These are phyloP conservation scores for Puccinia hordei DNA, from an alignment of 1,284 basidiomycete genomes.

Conservation along the genomic window DNA sequence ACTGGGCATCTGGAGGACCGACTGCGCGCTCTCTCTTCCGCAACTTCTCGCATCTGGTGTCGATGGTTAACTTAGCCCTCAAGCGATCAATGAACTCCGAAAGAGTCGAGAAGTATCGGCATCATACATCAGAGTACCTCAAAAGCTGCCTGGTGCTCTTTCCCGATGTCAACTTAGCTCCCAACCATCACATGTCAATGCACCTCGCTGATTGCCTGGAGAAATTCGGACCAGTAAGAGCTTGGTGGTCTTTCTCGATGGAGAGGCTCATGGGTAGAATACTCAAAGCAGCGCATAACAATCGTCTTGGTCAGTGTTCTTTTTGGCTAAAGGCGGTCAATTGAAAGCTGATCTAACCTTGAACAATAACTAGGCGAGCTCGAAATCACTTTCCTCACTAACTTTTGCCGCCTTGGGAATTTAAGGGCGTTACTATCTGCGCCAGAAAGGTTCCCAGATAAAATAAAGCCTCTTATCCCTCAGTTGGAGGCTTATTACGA, in stretches of 20 bases:
- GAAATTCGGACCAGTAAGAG: conserved; percentile 32
- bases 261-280: conserved; percentile 46
- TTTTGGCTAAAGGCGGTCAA: not conserved
- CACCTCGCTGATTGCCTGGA: conserved; percentile 46
- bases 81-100: conserved; percentile 18
- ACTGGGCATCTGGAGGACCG: conserved; percentile 7
- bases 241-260: conserved; percentile 48
- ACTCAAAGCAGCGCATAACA: conserved; percentile 34
- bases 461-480: conserved; percentile 8
- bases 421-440: conserved; percentile 5
- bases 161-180: conserved; percentile 23
- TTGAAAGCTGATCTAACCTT: not conserved
- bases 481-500: conserved; percentile 7
- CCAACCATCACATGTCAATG: conserved; percentile 47
- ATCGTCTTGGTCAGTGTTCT: conserved; percentile 24
- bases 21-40: conserved; percentile 6
- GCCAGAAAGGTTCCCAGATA: conserved; percentile 13
- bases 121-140: conserved; percentile 21
- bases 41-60: conserved; percentile 43
- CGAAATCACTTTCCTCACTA: conserved; percentile 36
- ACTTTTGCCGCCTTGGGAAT: conserved; percentile 36
- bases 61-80: conserved; percentile 34
- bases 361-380: conserved; percentile 25
- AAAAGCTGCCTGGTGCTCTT: conserved; percentile 34
- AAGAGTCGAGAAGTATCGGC: conserved; percentile 16